Conservation (phyloP, 1,284 basidiomycete species). For the Xerocomus nothofagi region DNA sequence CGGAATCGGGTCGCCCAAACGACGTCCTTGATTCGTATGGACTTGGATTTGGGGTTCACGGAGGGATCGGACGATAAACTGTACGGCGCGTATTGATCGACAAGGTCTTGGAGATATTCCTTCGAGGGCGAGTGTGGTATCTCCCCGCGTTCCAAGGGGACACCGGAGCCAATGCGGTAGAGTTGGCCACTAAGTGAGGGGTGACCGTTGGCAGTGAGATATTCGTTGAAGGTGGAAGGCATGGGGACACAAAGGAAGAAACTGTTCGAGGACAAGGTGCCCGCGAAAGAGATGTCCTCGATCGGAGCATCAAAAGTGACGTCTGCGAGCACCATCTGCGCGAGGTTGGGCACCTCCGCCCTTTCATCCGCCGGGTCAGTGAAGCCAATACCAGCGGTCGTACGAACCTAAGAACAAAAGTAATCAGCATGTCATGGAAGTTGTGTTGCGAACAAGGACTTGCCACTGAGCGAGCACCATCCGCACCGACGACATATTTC, state of each 20-base stretch:
- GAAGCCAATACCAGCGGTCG: constrained; percentile 22
- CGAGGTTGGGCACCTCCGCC: constrained; percentile 9
- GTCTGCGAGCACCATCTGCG: constrained; percentile 26
- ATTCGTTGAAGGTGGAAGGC: constrained; percentile 29
- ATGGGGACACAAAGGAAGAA: constrained; percentile 34
- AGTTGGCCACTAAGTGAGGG: constrained; percentile 11
- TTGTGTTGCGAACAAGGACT: constrained; percentile 20
- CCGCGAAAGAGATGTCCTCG: neutral
- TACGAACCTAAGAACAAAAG: constrained; percentile 15
- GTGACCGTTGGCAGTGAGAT: constrained; percentile 16
- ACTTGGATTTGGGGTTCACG: constrained; percentile 23
- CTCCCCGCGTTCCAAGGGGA: constrained; percentile 33
- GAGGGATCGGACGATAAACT: constrained; percentile 22
- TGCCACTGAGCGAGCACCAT: constrained; percentile 55
- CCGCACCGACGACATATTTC: constrained; percentile 54
- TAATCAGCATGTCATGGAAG: neutral
- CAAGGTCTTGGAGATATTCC: constrained; percentile 39
- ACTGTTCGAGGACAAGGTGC: constrained; percentile 22
- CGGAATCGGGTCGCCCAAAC: constrained; percentile 44
- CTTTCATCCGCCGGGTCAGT: constrained; percentile 11
- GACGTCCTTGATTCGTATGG: constrained; percentile 29
- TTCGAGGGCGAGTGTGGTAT: constrained; percentile 34
- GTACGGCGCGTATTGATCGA: constrained; percentile 39
- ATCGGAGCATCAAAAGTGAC: constrained; percentile 15
- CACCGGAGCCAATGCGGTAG: constrained; percentile 38